Conservation (phyloP, 345 rosid species). For the Nasturtium officinale region DNA sequence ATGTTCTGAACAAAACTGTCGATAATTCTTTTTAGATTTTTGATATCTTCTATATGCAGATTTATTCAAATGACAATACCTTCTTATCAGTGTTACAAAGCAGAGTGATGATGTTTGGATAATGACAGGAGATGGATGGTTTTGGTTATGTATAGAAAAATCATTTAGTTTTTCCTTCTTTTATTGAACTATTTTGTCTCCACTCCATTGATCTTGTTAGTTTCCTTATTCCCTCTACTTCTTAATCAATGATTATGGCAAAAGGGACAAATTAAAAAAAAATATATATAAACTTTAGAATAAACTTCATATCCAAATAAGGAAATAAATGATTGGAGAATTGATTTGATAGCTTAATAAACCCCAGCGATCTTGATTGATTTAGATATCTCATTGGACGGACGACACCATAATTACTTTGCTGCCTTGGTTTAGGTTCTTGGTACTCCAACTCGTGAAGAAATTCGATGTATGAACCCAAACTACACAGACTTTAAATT, state of each 20-base stretch:
- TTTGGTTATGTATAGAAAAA: background rate
- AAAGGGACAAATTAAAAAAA: too few species aligned
- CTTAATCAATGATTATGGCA: too few species aligned
- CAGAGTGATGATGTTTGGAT: background rate
- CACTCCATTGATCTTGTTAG: background rate
- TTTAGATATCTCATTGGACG: too few species aligned
- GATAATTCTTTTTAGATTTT: background rate
- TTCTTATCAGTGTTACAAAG: background rate
- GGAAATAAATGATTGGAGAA: too few species aligned
- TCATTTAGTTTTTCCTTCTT: too few species aligned
- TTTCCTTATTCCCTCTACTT: too few species aligned
- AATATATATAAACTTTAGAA: too few species aligned
- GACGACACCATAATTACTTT: slow-evolving; percentile 1
- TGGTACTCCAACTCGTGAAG: slow-evolving; percentile 89
- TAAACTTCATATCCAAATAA: too few species aligned
- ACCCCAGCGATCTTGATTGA: too few species aligned
- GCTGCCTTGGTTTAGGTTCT: slow-evolving; percentile 58
- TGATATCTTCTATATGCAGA: background rate
- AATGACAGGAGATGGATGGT: background rate
- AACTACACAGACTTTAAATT: slow-evolving; percentile 77
- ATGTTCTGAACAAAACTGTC: background rate
- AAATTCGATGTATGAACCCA: slow-evolving; percentile 87
- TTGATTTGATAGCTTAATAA: too few species aligned
- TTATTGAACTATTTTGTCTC: background rate
- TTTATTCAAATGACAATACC: background rate